Base-by-base conservation (phyloP, 768 basidiomycete species). In the Podaxis sp. region DNA sequence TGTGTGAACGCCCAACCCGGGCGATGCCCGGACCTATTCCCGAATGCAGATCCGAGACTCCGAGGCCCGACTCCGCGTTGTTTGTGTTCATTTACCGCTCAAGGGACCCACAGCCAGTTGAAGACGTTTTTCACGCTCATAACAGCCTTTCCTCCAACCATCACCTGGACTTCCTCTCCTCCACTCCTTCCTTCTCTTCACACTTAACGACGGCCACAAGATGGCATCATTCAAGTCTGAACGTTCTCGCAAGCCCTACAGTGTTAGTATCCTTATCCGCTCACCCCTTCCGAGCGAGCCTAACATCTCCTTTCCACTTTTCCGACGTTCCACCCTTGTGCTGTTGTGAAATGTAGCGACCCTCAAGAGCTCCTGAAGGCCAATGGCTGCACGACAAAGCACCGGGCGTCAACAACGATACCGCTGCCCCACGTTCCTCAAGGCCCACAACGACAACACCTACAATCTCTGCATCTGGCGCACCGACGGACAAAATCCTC, bases 301-400 rank as follows among this genome's bases (percentile, higher is more conserved):
- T 49, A 12, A 40, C 22, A 24, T 52, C 26, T n/a, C 44, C 28
- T 44, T 19, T n/a, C 1, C 28, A 28, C 28, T 22, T 19, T 48
- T 52, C 8, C 51, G 39, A 39, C 30, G 22, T 22, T 13, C 17
- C 30, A 36, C n/a, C 38, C 48, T 63, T 11, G 22, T 26, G 9
- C 26, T 30, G 36, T 3, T 30, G 19, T 22, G 42, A 46, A 9
- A 2, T 46, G 55, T 68, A 89, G 88, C 86, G 88, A 67, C 87
- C 88, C 63, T 78, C 82, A 59, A 73, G 77, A 66, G 80, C 79
- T 60, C 77, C 79, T 24, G 87, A 90, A 48, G 87, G 85, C 62
- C 81, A 83, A 70, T 92, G 91, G 91, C 69, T 87, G 28, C 91
- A 93, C 74, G 91, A 93, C 82, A 87, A 82, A 39, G 65, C 52